phyloP scores from a whole-genome alignment of 1,139 yeast genomes.

The Arxiozyma slooffiae region DNA sequence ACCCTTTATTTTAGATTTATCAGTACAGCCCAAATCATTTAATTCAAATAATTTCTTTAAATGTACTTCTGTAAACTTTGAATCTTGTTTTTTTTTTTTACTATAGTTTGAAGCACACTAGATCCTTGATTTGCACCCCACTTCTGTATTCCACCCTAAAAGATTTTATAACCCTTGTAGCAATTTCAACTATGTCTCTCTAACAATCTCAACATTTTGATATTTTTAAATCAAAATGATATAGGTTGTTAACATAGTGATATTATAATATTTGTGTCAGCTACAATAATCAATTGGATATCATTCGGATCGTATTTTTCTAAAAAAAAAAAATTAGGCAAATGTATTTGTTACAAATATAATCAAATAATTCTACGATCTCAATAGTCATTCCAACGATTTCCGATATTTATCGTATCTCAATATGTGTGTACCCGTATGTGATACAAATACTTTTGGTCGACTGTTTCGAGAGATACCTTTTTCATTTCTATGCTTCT shows the following conservation, averaged over 20 bases:
- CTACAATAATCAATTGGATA: conserved; percentile 61
- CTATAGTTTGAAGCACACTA: conserved; percentile 17
- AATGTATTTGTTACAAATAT: too few species aligned
- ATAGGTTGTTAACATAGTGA: conserved; percentile 94
- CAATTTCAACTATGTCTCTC: conserved; percentile 50
- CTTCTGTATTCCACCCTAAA: conserved; percentile 45
- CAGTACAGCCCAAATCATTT: conserved; percentile 36
- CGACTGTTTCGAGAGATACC: too few species aligned
- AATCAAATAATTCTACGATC: too few species aligned
- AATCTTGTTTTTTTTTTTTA: conserved; percentile 18
- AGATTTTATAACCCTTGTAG: conserved; percentile 48
- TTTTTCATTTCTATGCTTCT: not conserved
- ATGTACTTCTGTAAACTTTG: conserved; percentile 22
- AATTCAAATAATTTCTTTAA: conserved; percentile 39
- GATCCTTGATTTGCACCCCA: conserved; percentile 17
- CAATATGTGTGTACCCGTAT: too few species aligned
- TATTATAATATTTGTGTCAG: conserved; percentile 52
- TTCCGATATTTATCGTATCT: too few species aligned
- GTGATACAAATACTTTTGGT: too few species aligned
- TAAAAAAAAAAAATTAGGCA: too few species aligned
- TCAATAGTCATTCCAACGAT: too few species aligned
- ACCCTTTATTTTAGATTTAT: conserved; percentile 7
- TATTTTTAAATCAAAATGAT: conserved; percentile 45
- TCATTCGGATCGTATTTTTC: conserved; percentile 45
- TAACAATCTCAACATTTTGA: conserved; percentile 42